Evolutionary conservation across 2,329 filamentous ascomycete species (phyloP).

Genomic region (Fusarium tricinctum): DNA sequence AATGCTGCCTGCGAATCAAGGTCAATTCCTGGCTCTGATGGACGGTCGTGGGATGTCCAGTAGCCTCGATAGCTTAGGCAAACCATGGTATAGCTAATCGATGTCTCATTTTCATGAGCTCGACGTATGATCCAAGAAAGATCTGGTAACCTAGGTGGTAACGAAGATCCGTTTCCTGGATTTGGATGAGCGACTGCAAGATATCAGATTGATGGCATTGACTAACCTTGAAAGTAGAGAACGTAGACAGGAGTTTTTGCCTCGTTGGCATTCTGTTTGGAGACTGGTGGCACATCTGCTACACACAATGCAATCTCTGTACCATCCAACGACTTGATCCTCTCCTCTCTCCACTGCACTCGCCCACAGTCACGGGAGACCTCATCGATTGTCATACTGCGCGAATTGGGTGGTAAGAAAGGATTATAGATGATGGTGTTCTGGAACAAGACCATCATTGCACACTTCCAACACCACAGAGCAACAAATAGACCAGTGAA

Average conservation of each 20-base stretch:
- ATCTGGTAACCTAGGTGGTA: constrained; percentile 69
- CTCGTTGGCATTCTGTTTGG: background rate
- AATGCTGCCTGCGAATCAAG: constrained; percentile 76
- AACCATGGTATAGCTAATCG: constrained; percentile 62
- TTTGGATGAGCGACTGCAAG: constrained; percentile 20
- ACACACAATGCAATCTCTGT: constrained; percentile 74
- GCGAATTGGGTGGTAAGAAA: constrained; percentile 77
- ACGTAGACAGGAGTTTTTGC: constrained; percentile 62
- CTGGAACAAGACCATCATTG: constrained; percentile 82
- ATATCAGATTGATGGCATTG: background rate
- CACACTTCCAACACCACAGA: constrained; percentile 76
- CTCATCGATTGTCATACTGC: constrained; percentile 75
- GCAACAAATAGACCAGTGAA: constrained; percentile 75
- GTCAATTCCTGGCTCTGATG: constrained; percentile 78
- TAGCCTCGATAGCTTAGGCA: constrained; percentile 78
- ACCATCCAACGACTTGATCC: constrained; percentile 72
- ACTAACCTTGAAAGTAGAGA: constrained; percentile 48
- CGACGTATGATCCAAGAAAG: constrained; percentile 66
- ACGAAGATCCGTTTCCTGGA: constrained; percentile 70
- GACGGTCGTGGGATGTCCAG: constrained; percentile 81
- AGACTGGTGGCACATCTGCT: constrained; percentile 55
- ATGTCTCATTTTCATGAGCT: constrained; percentile 57
- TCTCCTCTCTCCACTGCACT: constrained; percentile 76
- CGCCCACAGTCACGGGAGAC: constrained; percentile 72
- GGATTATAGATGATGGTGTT: constrained; percentile 88